Evolutionary conservation across 768 basidiomycete genomes (phyloP), one percentile per base, ranked within the genome.

Genomic region (Royoungia palumana): DNA sequence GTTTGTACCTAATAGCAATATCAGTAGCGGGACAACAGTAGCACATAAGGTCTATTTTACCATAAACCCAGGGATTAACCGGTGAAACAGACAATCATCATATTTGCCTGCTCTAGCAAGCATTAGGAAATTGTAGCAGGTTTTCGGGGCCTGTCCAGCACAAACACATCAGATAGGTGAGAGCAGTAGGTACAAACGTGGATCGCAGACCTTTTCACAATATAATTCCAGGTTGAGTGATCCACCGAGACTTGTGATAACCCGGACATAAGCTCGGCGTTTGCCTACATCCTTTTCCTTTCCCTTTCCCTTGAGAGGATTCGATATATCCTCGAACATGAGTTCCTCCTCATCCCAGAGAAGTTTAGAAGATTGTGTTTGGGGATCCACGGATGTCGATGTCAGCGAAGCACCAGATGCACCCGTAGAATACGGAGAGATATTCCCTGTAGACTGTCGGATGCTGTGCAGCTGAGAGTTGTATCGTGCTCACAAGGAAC

Each of bases 271-370:
- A 2, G 91, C 95, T 47, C 94, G 84, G 37, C 88, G 82, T 63
- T 90, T 92, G 11, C 91, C 87, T 17, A 94, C 76, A 54, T 95
- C 91, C 62, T 94, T 95, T 62, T 94, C 94, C 68, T 97, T 98
- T 2, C 85, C 86, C 68, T 92, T 92, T 1, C 88, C 85, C 67
- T 89, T 91, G 2, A 74, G 75, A 13, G 83, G 83, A 50, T 85
- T 86, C 12, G 84, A 76, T 56, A 99, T 84, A 28, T 89, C 89
- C 67, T 97, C 95, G 57, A 94, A 99, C 96, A 99, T 99, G 14
- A 94, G 74, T 64, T 98, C 95, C 69, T 99, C 96, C 82, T 98
- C 96, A 66, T 99, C 94, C 83, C 94, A 94, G n/a, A 98, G 72
- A 5, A 96, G 80, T 58, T 88, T 84, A 41, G 94, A 84, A 38